These are phyloP conservation scores for Sporothrix globosa DNA, from an alignment of 2,329 filamentous ascomycete genomes.

Conservation along the genomic window DNA sequence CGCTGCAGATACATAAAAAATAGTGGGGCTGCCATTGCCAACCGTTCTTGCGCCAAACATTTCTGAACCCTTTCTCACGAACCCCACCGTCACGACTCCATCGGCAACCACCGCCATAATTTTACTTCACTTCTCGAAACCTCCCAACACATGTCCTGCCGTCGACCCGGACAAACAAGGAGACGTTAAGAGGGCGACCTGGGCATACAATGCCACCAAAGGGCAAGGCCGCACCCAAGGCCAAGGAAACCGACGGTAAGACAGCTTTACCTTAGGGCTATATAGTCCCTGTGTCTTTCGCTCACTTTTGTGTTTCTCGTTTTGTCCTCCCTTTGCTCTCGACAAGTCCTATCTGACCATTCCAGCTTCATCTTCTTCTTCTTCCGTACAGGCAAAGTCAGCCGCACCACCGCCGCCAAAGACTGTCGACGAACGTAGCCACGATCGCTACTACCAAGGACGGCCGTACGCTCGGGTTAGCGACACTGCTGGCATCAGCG, in stretches of 20 bases:
- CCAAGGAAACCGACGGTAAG: constrained; percentile 42
- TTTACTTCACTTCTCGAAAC: not conserved
- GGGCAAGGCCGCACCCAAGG: constrained; percentile 39
- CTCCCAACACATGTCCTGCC: not conserved
- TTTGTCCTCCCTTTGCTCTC: not conserved
- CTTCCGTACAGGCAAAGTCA: constrained; percentile 24
- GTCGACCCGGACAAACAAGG: not conserved
- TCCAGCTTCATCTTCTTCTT: constrained; percentile 7
- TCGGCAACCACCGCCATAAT: too few species aligned
- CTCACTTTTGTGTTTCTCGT: not conserved
- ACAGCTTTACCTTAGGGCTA: not conserved
- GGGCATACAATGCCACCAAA: constrained; percentile 43
- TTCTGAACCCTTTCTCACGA: constrained; percentile 19
- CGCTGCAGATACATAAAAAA: not conserved
- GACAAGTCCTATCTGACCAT: constrained; percentile 1
- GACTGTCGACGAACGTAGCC: constrained; percentile 55
- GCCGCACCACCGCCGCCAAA: constrained; percentile 43
- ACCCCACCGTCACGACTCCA: constrained; percentile 2
- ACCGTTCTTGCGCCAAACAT: not conserved
- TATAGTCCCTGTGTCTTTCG: constrained; percentile 1
- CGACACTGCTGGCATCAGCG: constrained; percentile 51
- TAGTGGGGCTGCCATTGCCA: constrained; percentile 19
- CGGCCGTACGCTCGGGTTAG: constrained; percentile 54
- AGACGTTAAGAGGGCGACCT: not conserved
- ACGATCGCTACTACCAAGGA: constrained; percentile 53